Evolutionary conservation across 306 rosid species (phyloP).

Genomic region (Rubus idaeus): DNA sequence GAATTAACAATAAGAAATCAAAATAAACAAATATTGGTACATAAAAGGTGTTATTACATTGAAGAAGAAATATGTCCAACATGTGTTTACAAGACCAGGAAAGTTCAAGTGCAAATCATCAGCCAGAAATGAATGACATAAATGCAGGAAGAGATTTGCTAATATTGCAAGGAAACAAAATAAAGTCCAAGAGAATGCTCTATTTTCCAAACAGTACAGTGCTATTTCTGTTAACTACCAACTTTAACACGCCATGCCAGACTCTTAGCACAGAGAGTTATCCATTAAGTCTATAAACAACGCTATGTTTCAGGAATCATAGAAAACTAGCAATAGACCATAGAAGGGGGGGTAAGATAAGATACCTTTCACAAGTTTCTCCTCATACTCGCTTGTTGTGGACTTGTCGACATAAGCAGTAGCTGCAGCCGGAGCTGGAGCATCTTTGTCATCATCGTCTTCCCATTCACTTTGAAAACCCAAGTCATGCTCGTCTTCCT

Average conservation of each 20-base stretch:
- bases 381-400: constrained; percentile 45
- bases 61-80: not conserved
- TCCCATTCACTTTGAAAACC: constrained; percentile 57
- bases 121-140: not conserved
- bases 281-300: not conserved
- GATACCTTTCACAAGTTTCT: constrained; percentile 59
- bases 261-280: no score
- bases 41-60: not conserved
- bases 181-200: not conserved
- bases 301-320: not conserved
- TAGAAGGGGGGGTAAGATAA: constrained; percentile 12
- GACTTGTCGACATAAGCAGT: constrained; percentile 28
- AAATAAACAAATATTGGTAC: not conserved
- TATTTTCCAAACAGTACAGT: not conserved
- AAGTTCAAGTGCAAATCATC: not conserved
- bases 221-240: no score
- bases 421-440: constrained; percentile 24
- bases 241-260: no score
- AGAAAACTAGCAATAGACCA: not conserved
- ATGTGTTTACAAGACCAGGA: not conserved
- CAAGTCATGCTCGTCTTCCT: constrained; percentile 49
- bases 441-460: constrained; percentile 52
- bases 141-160: not conserved
- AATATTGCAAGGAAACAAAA: not conserved
- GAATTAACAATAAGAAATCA: constrained; percentile 1